Conservation (phyloP, 2,329 filamentous ascomycete species). For the Penicillium occitanis region DNA sequence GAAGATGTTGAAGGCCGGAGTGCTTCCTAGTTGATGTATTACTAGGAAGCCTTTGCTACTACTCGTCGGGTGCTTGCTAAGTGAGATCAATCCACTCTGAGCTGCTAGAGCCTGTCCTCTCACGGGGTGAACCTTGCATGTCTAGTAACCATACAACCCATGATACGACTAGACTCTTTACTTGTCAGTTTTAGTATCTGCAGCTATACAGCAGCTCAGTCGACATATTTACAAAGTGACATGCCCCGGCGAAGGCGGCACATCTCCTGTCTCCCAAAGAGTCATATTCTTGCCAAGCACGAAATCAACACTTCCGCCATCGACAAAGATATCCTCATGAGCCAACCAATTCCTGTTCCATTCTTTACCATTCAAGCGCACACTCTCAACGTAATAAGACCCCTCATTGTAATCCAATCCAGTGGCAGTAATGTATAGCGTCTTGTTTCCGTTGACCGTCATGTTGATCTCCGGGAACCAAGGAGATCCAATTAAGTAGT, state of each 20-base stretch:
- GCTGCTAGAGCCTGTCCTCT: neutral
- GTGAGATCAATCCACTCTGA: neutral
- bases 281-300: conserved; percentile 39
- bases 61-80: neutral
- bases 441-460: conserved; percentile 33
- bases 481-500: conserved; percentile 49
- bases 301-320: conserved; percentile 53
- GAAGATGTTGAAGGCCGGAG: conserved; percentile 61
- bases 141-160: neutral
- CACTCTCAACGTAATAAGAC: conserved; percentile 52
- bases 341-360: conserved; percentile 59
- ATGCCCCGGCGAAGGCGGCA: conserved; percentile 53
- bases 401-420: conserved; percentile 42
- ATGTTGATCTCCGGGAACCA: conserved; percentile 45
- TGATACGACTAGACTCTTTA: neutral
- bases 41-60: neutral
- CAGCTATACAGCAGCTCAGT: neutral
- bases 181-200: neutral
- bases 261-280: conserved; percentile 52
- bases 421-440: conserved; percentile 49
- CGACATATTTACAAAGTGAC: conserved; percentile 18
- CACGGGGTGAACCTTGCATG: neutral
- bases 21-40: conserved; percentile 29
- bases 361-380: conserved; percentile 53
- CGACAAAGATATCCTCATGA: conserved; percentile 48